Conservation (phyloP, 2,329 filamentous ascomycete species). For the Chaetoscypha palmicola region DNA sequence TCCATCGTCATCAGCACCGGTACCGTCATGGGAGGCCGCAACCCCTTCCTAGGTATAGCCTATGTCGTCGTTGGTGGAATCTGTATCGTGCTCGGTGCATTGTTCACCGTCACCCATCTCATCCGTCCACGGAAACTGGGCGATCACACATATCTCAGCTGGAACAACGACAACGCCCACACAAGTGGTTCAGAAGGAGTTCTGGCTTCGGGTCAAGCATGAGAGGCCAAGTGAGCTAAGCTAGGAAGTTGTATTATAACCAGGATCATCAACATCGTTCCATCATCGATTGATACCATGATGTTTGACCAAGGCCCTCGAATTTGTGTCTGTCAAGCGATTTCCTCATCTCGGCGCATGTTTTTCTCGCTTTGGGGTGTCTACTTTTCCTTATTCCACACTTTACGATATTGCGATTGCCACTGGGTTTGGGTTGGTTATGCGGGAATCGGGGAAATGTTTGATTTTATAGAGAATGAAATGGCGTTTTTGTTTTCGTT, state of each 20-base stretch:
- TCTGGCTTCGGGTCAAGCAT: not conserved
- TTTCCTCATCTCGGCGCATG: too few relatives aligned
- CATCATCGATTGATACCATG: too few relatives aligned
- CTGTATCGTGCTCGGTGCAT: slow-evolving; percentile 77
- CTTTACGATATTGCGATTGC: too few relatives aligned
- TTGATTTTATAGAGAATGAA: too few relatives aligned
- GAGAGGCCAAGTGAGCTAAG: not conserved
- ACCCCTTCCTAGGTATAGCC: slow-evolving; percentile 91
- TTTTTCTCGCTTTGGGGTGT: too few relatives aligned
- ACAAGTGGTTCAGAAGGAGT: not conserved
- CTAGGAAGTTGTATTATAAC: not conserved
- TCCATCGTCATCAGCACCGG: slow-evolving; percentile 82
- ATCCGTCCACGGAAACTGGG: slow-evolving; percentile 95
- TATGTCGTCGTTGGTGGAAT: slow-evolving; percentile 92
- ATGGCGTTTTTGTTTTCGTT: too few relatives aligned
- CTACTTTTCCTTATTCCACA: too few relatives aligned
- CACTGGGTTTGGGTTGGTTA: too few relatives aligned
- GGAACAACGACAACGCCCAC: slow-evolving; percentile 69
- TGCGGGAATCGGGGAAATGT: too few relatives aligned
- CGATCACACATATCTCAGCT: slow-evolving; percentile 94
- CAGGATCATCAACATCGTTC: too few relatives aligned
- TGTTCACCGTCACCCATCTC: slow-evolving; percentile 87
- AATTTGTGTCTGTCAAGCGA: too few relatives aligned
- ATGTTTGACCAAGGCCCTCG: too few relatives aligned
- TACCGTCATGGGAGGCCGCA: slow-evolving; percentile 89